These are phyloP conservation scores for Azolla pinnata DNA, from an alignment of 75 land plant species.

Conservation along the genomic window DNA sequence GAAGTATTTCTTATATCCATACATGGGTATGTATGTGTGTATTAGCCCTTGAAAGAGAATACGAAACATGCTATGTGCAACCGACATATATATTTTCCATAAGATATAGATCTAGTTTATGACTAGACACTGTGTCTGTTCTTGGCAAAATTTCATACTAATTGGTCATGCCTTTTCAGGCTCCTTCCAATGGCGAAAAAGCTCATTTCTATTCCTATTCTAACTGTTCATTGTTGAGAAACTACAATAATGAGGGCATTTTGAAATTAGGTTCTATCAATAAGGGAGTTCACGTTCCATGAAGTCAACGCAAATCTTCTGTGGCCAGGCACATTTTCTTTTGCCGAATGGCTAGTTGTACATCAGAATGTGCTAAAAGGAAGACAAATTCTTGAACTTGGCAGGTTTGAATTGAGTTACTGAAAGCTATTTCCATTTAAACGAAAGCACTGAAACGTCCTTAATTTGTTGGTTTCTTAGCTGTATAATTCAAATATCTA, in stretches of 20 bases:
- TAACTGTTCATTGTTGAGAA: background rate
- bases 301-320: slow-evolving; percentile 87
- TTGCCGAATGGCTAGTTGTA: slow-evolving; percentile 77
- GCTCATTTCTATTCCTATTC: slow-evolving; percentile 3
- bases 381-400: slow-evolving; percentile 61
- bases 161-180: too few species aligned
- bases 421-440: too few species aligned
- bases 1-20: background rate
- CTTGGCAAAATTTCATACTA: too few species aligned
- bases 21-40: background rate
- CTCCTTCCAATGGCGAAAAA: too few species aligned
- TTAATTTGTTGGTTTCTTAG: too few species aligned
- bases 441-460: too few species aligned
- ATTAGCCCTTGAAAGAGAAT: background rate
- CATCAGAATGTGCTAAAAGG: slow-evolving; percentile 40
- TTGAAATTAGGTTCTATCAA: slow-evolving; percentile 46
- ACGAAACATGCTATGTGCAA: background rate
- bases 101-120: background rate
- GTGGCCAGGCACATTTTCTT: slow-evolving; percentile 87
- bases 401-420: too few species aligned
- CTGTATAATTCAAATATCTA: too few species aligned
- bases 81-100: background rate
- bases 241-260: background rate
- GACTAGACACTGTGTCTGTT: background rate
- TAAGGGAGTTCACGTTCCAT: slow-evolving; percentile 90